Evolutionary conservation across 208 protist species (phyloP), one percentile per base, ranked within the genome.

Genomic region (Trypanosoma brucei): DNA sequence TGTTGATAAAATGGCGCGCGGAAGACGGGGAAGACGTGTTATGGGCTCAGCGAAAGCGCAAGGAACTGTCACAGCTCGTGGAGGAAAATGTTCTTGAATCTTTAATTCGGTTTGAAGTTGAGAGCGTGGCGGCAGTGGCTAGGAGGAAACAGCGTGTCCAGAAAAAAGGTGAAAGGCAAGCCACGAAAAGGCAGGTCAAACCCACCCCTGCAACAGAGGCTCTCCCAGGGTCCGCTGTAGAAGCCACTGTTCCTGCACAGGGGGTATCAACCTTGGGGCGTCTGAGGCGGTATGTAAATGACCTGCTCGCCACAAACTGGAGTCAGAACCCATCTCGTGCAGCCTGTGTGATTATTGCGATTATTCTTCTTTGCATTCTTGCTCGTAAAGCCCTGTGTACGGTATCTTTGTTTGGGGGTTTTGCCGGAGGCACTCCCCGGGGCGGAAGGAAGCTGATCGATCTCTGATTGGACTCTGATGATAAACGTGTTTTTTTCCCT

Each of bases 361-460:
- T 72, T 34, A 54, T 72, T 62, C n/a, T 72, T 34, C 34, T 72
- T 1, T 60, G 52, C 49, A 1, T 72, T 38, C 14, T 72, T 35
- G 7, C n/a, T 40, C 35, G 45, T n/a, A 7, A 30, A 14, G 5
- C 57, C 22, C 2, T 38, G 42, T 65, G 53, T 8, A 11, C 44
- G 22, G 22, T 60, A 22, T 2, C 8, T 3, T 37, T 38, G 33
- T 48, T 37, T 46, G 51, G 51, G 45, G 40, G 36, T 34, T 39
- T 38, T 33, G 22, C 64, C 6, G 59, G 36, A 61, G 38, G 59
- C 8, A 35, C 45, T 3, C 42, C 59, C 8, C 31, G 57, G 44
- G 59, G 59, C 7, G 58, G 33, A 6, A 72, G 37, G 49, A 65
- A 42, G 57, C 33, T 34, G 9, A 44, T 71, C 30, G 60, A 45